Percentiles rank a stretch among this genome's conserved stretches.
phyloP scores from a whole-genome alignment of 2,329 filamentous ascomycete genomes.

The Domatiomyces globalis region DNA sequence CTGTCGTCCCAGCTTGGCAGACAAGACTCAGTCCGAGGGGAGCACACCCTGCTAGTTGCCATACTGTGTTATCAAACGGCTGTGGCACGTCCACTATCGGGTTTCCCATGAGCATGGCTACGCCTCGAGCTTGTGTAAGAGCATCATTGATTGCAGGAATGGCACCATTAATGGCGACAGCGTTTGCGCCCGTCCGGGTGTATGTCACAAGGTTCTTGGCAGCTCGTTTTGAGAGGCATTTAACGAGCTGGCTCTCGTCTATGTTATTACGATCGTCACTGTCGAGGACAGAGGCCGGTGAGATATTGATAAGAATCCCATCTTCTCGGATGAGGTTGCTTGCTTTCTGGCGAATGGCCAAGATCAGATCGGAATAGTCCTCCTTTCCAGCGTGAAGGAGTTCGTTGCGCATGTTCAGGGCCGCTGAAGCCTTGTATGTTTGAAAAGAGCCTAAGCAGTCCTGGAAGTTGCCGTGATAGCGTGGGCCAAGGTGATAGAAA shows the following conservation, averaged over 20 bases:
- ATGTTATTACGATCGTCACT: constrained; percentile 60
- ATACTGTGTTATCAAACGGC: constrained; percentile 78
- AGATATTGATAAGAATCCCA: constrained; percentile 68
- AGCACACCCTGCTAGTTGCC: constrained; percentile 84
- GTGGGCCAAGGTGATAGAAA: constrained; percentile 73
- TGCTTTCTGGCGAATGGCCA: constrained; percentile 73
- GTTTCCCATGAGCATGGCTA: constrained; percentile 67
- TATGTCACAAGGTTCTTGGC: constrained; percentile 53
- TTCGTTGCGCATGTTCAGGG: constrained; percentile 81
- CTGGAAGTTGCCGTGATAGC: constrained; percentile 92
- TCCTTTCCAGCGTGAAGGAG: constrained; percentile 78
- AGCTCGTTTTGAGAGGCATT: constrained; percentile 59
- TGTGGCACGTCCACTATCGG: constrained; percentile 71
- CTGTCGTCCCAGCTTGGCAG: constrained; percentile 56
- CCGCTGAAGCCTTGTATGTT: constrained; percentile 86
- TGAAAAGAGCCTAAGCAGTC: constrained; percentile 92
- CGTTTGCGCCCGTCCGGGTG: constrained; percentile 58
- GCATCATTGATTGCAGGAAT: constrained; percentile 80
- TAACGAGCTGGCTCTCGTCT: constrained; percentile 60
- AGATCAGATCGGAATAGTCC: constrained; percentile 79
- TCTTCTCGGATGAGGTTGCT: constrained; percentile 67
- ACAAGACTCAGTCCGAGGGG: constrained; percentile 73
- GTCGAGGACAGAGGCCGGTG: constrained; percentile 65
- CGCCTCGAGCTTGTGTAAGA: constrained; percentile 63
- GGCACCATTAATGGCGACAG: constrained; percentile 76